phyloP scores from a whole-genome alignment of 2,329 filamentous ascomycete species.

The Aspergillus neoniger region DNA sequence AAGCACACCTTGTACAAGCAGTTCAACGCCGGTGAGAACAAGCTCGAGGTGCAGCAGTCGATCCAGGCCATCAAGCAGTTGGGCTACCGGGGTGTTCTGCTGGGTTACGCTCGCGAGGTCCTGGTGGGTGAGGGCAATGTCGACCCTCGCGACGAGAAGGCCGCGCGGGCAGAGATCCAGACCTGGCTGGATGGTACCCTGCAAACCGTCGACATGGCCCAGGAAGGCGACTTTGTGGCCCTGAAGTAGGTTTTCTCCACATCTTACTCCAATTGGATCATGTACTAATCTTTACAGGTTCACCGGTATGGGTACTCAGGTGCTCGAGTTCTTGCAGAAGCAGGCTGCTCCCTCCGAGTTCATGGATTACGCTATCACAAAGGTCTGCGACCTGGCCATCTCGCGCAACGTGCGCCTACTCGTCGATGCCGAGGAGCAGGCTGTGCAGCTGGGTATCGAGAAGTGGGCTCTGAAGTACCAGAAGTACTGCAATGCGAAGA shows the following conservation, averaged over 20 bases:
- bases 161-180: conserved; percentile 37
- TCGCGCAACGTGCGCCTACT: conserved; percentile 49
- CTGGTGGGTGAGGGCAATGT: conserved; percentile 50
- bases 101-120: conserved; percentile 57
- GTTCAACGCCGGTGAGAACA: conserved; percentile 58
- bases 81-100: conserved; percentile 56
- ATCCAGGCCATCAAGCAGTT: conserved; percentile 50
- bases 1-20: conserved; percentile 57
- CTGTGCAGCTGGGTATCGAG: conserved; percentile 55
- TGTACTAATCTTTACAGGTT: conserved; percentile 11
- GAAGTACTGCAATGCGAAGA: conserved; percentile 53
- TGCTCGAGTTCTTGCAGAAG: conserved; percentile 41
- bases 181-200: conserved; percentile 57
- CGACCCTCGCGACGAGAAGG: conserved; percentile 32
- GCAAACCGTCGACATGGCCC: conserved; percentile 55
- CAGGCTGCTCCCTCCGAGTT: conserved; percentile 41
- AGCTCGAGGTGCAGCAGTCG: conserved; percentile 49
- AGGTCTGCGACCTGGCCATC: conserved; percentile 47
- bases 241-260: conserved; percentile 47
- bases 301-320: conserved; percentile 43
- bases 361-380: conserved; percentile 47
- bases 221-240: conserved; percentile 54
- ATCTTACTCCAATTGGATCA: not conserved
- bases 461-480: conserved; percentile 56
- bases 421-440: conserved; percentile 58